Percentiles rank a stretch among this genome's conserved stretches.
Conservation (phyloP, 2,329 filamentous ascomycete species). For the Colletotrichum liaoningense region DNA sequence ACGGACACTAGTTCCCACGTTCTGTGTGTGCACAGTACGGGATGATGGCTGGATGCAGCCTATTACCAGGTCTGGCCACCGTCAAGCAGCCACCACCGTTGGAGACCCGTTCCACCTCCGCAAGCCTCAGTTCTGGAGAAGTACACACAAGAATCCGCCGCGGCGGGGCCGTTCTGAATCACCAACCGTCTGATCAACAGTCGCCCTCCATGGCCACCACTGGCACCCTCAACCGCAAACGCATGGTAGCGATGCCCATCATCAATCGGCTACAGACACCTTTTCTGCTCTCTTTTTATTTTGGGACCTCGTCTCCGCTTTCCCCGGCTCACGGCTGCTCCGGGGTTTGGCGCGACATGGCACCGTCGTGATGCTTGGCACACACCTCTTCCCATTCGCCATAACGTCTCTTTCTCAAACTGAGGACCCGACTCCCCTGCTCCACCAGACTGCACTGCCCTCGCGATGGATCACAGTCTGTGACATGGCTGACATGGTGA, state of each 20-base stretch:
- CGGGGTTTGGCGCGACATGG: constrained; percentile 32
- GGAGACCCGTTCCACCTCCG: not conserved
- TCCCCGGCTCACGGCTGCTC: constrained; percentile 25
- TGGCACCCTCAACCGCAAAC: constrained; percentile 27
- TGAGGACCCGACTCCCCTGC: constrained; percentile 2
- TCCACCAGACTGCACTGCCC: constrained; percentile 26
- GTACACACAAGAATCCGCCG: not conserved
- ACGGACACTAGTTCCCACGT: not conserved
- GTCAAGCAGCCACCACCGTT: not conserved
- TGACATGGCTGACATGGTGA: constrained; percentile 33
- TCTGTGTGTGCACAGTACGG: not conserved
- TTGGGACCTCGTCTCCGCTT: constrained; percentile 26
- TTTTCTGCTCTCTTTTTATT: constrained; percentile 6
- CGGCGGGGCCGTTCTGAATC: constrained; percentile 32
- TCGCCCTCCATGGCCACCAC: constrained; percentile 12
- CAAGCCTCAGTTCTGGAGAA: not conserved
- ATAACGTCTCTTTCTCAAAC: constrained; percentile 14
- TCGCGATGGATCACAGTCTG: constrained; percentile 27
- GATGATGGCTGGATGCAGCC: not conserved
- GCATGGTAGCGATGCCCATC: constrained; percentile 24
- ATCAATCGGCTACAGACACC: constrained; percentile 20
- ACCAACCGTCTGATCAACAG: constrained; percentile 33
- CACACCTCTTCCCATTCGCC: constrained; percentile 7
- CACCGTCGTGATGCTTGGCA: constrained; percentile 29
- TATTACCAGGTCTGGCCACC: not conserved